phyloP scores from a whole-genome alignment of 192 early-diverging fungal species.

The Coemansia javaensis region DNA sequence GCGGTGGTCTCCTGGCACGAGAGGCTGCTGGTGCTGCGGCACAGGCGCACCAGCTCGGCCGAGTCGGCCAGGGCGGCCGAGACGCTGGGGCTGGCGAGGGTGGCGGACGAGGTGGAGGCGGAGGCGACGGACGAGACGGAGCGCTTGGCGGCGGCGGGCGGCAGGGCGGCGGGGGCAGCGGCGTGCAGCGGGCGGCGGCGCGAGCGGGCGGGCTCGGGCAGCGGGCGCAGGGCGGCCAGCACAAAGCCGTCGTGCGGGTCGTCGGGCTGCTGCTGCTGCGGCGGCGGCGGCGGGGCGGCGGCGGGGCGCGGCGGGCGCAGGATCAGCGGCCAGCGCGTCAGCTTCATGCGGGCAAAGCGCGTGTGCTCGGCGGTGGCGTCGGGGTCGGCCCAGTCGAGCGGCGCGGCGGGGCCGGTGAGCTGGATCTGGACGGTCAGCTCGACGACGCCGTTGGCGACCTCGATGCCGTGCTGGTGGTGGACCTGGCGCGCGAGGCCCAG shows the following conservation, averaged over 20 bases:
- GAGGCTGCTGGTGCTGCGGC: constrained; percentile 41
- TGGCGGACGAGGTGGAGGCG: constrained; percentile 29
- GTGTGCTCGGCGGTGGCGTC: constrained; percentile 35
- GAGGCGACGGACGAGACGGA: constrained; percentile 44
- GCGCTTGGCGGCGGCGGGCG: constrained; percentile 13
- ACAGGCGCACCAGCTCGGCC: constrained; percentile 26
- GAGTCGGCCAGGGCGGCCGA: constrained; percentile 9
- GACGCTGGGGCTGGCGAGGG: constrained; percentile 1
- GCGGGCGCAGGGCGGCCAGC: constrained; percentile 33
- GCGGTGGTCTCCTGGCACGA: constrained; percentile 37
- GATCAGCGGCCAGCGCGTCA: constrained; percentile 46
- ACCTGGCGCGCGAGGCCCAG: constrained; percentile 9
- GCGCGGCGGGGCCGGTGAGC: constrained; percentile 10
- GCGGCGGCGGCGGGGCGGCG: too few species aligned
- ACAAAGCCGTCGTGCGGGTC: constrained; percentile 48
- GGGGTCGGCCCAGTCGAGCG: constrained; percentile 31
- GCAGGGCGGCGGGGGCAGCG: not conserved
- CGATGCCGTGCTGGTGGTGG: constrained; percentile 35
- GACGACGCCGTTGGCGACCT: constrained; percentile 42
- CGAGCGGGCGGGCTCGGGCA: constrained; percentile 32
- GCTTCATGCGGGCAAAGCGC: constrained; percentile 41
- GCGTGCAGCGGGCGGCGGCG: constrained; percentile 10
- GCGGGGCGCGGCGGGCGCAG: constrained; percentile 15
- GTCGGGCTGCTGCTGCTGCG: too few species aligned
- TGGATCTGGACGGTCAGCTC: constrained; percentile 45